Conservation (phyloP, 768 basidiomycete genomes). For the Tubosaeta sp. region DNA sequence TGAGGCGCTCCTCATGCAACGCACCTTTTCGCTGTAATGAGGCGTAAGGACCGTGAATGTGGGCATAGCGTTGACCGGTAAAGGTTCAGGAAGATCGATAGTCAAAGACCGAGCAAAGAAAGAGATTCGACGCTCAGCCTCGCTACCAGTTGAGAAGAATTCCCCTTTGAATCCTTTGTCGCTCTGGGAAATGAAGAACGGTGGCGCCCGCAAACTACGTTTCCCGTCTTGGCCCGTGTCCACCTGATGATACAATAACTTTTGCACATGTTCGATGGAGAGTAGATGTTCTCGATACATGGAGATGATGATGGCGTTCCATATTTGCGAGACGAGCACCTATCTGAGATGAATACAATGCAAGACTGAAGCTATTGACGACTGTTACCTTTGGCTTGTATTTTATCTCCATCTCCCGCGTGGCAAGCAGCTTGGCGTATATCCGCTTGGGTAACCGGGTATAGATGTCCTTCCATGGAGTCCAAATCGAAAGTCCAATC, state of each 20-base stretch:
- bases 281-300: slow-evolving; percentile 99
- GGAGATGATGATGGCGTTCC: slow-evolving; percentile 99
- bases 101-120: slow-evolving; percentile 99
- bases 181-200: slow-evolving; percentile 96
- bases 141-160: slow-evolving; percentile 93
- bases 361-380: neutral
- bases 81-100: slow-evolving; percentile 86
- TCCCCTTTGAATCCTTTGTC: slow-evolving; percentile 81
- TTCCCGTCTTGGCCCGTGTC: slow-evolving; percentile 80
- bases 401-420: slow-evolving; percentile 94
- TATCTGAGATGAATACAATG: slow-evolving; percentile 25
- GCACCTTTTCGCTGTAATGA: slow-evolving; percentile 96
- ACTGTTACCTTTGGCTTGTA: slow-evolving; percentile 94
- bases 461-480: slow-evolving; percentile 98
- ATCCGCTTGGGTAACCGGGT: slow-evolving; percentile 94
- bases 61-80: slow-evolving; percentile 99
- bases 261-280: slow-evolving; percentile 98
- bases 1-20: slow-evolving; percentile 13
- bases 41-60: slow-evolving; percentile 98
- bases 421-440: slow-evolving; percentile 92
- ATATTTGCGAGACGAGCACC: slow-evolving; percentile 98
- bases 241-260: slow-evolving; percentile 95
- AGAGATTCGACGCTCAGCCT: slow-evolving; percentile 95
- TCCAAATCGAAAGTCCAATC: slow-evolving; percentile 96
- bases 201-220: slow-evolving; percentile 88